phyloP scores from a whole-genome alignment of 805 yeast species.

The Wickerhamiella sergipiensis region DNA sequence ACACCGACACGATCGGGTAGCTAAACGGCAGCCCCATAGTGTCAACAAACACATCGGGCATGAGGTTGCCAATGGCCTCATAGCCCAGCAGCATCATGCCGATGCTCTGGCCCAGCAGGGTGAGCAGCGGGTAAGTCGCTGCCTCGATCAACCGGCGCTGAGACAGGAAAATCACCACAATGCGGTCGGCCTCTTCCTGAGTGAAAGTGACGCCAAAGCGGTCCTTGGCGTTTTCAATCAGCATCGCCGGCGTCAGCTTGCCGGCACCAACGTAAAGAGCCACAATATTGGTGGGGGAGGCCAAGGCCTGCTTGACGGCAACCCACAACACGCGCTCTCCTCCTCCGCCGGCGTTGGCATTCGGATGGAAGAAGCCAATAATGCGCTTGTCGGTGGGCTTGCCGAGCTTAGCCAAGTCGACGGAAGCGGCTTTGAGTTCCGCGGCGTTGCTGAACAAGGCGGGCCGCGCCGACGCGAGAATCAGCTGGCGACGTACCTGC shows the following conservation, averaged over 20 bases:
- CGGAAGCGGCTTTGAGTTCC: conserved; percentile 8
- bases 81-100: conserved; percentile 59
- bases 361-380: conserved; percentile 90
- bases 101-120: conserved; percentile 75
- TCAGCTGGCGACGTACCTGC: conserved; percentile 27
- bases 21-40: conserved; percentile 90
- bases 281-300: conserved; percentile 36
- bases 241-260: conserved; percentile 31
- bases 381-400: conserved; percentile 28
- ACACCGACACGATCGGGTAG: conserved; percentile 47
- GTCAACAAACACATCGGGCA: conserved; percentile 86
- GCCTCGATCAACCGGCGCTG: conserved; percentile 53
- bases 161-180: conserved; percentile 48
- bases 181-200: conserved; percentile 33
- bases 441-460: conserved; percentile 17
- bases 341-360: conserved; percentile 94
- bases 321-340: conserved; percentile 97
- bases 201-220: conserved; percentile 42
- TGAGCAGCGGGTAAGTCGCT: conserved; percentile 59
- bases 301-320: conserved; percentile 62
- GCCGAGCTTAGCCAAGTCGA: conserved; percentile 8
- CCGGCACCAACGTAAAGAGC: conserved; percentile 59
- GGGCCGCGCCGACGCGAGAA: conserved; percentile 23
- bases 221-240: conserved; percentile 28
- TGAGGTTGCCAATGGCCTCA: conserved; percentile 53